phyloP scores from a whole-genome alignment of 495 filamentous ascomycete genomes.

The Usnea hakonensis region DNA sequence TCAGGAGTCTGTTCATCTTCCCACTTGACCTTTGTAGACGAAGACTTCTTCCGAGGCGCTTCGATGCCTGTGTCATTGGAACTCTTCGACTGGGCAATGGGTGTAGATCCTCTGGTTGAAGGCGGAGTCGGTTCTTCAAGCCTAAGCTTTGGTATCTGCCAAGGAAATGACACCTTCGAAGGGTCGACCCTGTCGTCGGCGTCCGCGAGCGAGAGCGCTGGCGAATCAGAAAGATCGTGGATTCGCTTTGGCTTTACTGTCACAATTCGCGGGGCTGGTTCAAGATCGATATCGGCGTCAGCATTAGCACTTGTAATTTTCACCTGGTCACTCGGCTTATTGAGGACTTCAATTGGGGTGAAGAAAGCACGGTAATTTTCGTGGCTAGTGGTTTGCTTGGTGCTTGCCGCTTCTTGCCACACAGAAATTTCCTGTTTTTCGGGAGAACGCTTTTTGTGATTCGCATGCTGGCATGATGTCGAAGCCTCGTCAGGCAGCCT shows the following conservation, averaged over 20 bases:
- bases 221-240: slow-evolving; percentile 14
- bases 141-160: slow-evolving; percentile 41
- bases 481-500: slow-evolving; percentile 16
- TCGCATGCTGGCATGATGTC: slow-evolving; percentile 21
- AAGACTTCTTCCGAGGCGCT: slow-evolving; percentile 19
- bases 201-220: slow-evolving; percentile 20
- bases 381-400: slow-evolving; percentile 22
- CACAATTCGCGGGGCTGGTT: slow-evolving; percentile 20
- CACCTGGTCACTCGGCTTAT: slow-evolving; percentile 9
- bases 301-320: slow-evolving; percentile 17
- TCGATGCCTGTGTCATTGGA: slow-evolving; percentile 21
- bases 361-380: slow-evolving; percentile 28
- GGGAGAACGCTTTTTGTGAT: slow-evolving; percentile 25
- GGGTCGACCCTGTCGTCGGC: slow-evolving; percentile 23
- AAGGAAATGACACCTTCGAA: slow-evolving; percentile 34
- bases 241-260: slow-evolving; percentile 23
- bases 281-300: slow-evolving; percentile 20
- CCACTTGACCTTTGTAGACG: slow-evolving; percentile 52
- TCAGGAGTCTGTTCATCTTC: slow-evolving; percentile 54
- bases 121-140: slow-evolving; percentile 47
- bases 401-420: slow-evolving; percentile 21
- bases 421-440: slow-evolving; percentile 23
- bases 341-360: slow-evolving; percentile 24
- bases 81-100: slow-evolving; percentile 24
- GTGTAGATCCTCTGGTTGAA: slow-evolving; percentile 39